phyloP scores from a whole-genome alignment of 805 yeast species.

The Sungouiozyma intestinalis region DNA sequence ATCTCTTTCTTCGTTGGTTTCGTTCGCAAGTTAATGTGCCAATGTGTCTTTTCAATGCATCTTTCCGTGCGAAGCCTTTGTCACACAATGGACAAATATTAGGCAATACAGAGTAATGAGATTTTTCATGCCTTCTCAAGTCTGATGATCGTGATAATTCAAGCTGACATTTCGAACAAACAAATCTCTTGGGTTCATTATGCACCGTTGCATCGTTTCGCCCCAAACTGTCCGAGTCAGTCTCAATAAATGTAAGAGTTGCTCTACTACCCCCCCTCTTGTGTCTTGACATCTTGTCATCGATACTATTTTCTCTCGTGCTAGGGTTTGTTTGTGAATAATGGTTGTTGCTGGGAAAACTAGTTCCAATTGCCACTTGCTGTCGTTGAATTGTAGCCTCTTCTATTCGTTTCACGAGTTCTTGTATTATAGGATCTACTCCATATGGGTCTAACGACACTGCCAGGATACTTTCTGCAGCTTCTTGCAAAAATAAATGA shows the following conservation, averaged over 20 bases:
- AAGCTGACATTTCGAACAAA: constrained; percentile 51
- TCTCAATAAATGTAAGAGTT: too few relatives aligned
- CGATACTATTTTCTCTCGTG: not conserved
- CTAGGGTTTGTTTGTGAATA: not conserved
- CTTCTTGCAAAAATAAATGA: constrained; percentile 14
- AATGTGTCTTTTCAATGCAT: constrained; percentile 66
- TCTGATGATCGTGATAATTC: constrained; percentile 61
- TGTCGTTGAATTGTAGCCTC: not conserved
- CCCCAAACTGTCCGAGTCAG: not conserved
- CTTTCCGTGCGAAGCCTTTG: constrained; percentile 76
- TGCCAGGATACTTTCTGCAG: constrained; percentile 19
- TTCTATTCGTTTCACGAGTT: constrained; percentile 11
- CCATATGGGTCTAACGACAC: constrained; percentile 9
- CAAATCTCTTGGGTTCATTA: constrained; percentile 34
- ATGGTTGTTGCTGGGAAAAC: not conserved
- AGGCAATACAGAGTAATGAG: constrained; percentile 60
- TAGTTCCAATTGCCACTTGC: not conserved
- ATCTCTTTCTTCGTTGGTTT: constrained; percentile 56
- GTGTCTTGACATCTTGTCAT: too few relatives aligned
- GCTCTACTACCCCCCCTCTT: too few relatives aligned
- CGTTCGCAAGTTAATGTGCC: constrained; percentile 68
- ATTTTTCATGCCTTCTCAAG: constrained; percentile 64
- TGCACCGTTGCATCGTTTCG: not conserved
- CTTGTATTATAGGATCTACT: constrained; percentile 18
- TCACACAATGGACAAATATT: constrained; percentile 69